Conservation (phyloP, 2,329 filamentous ascomycete genomes). For the Neopestalotiopsis sp. region DNA sequence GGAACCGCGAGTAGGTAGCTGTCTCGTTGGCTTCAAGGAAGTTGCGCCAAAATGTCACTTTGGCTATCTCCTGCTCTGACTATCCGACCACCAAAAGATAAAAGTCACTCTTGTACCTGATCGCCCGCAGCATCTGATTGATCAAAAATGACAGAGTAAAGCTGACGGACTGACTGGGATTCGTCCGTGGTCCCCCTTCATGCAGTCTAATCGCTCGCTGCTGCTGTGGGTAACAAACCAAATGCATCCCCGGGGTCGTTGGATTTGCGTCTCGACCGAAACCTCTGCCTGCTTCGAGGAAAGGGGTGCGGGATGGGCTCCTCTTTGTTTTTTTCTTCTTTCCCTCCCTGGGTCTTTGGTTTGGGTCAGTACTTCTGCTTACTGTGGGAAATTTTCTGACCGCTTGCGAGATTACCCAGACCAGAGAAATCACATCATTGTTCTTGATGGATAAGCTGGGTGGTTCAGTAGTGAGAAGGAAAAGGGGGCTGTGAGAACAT, state of each 20-base stretch:
- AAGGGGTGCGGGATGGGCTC: too few species aligned
- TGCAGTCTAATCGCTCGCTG: neutral
- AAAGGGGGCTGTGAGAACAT: neutral
- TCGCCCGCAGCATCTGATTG: conserved; percentile 1
- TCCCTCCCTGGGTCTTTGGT: neutral
- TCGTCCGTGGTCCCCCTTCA: neutral
- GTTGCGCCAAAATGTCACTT: neutral
- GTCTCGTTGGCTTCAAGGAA: neutral
- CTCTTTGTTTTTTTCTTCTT: neutral
- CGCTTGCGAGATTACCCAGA: neutral
- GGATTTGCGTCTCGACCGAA: neutral
- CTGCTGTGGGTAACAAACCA: neutral
- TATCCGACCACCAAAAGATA: neutral
- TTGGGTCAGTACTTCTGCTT: neutral
- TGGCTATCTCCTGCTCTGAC: neutral
- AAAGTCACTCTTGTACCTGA: conserved; percentile 7
- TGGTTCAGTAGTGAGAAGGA: neutral
- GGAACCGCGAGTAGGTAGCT: neutral
- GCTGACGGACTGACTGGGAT: neutral
- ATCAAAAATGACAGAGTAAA: neutral
- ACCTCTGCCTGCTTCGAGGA: neutral
- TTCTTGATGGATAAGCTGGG: too few species aligned
- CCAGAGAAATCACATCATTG: neutral
- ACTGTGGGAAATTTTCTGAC: conserved; percentile 4
- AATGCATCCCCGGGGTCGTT: neutral